Base-by-base conservation (phyloP, 495 filamentous ascomycete genomes). In the Staphylotrichum tortipilum region DNA sequence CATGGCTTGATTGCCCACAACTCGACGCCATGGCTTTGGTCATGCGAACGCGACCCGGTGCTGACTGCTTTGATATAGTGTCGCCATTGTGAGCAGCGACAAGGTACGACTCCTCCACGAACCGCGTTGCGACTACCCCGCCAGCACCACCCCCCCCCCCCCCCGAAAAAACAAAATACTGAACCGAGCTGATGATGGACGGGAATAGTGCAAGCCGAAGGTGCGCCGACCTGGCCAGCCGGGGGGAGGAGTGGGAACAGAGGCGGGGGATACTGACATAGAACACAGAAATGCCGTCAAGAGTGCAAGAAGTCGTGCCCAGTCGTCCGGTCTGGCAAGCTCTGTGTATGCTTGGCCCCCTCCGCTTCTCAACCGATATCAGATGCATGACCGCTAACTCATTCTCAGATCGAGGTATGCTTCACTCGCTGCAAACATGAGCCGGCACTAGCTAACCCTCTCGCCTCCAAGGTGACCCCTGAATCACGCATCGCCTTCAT, bases 301-400 rank as follows among this genome's bases (percentile, higher is more conserved):
- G 92, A 98, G 73, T 98, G 94, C 80, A 97, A 97, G 72, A 95
- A 95, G 69, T 88, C 89, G 7, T 98, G 92, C 66, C 92, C 94
- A n/a, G 72, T 98, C 37, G 92, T 98, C 49, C 84, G 92, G 34
- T 92, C 88, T 29, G 94, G 92, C 69, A 95, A 95, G 77, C 85
- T 98, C 47, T 98, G 92, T 38, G 58, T 61, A 57, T 31, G 34
- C 22, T 9, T 26, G 18, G 26, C 23, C 14, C 21, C 11, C 12
- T 3, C 22, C 12, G 8, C 23, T 3, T 2, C 3, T 33, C n/a
- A n/a, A n/a, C n/a, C n/a, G n/a, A n/a, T n/a, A n/a, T n/a, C n/a
- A n/a, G 29, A 34, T 41, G 15, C 7, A n/a, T 34, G 10, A 29
- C 21, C 18, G 37, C 47, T 56, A 42, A 51, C 30, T 4, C 15